Base-by-base conservation (phyloP, 2,329 filamentous ascomycete species). In the Nothophaeocryptopus gaeumannii region DNA sequence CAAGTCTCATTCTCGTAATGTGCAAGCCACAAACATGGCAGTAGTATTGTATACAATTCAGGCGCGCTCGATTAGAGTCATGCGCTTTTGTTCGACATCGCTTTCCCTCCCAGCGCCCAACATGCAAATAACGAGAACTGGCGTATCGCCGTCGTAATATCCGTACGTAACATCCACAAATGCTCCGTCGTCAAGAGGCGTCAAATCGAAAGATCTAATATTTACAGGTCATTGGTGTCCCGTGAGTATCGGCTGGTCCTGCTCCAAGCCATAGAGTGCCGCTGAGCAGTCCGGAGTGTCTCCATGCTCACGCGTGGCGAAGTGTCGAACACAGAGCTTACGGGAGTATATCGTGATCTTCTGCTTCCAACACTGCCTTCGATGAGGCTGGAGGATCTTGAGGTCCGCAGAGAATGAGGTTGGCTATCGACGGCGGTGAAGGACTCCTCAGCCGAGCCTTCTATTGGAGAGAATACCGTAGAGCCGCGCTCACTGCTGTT, bases 281-380 rank as follows among this genome's bases (percentile, higher is more conserved):
- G 47, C n/a, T 50, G 49, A 15, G 13, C 46, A 12, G 65, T 67
- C 26, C 63, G 52, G 29, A 70, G 56, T 8, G 70, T 73, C 46
- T 73, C 71, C 37, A 63, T 61, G 54, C 71, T 73, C 15, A 67
- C 62, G 47, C 72, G 60, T 4, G 69, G 67, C 39, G 67, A 71
- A 32, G 70, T 66, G 42, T 71, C 70, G 29, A 71, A 56, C 5
- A 75, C 64, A 50, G 71, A 74, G 63, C 71, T 74, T 13, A 68
- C 66, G 4, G 69, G 65, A 9, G 69, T 71, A 31, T 62, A 64
- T 16, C 67, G 47, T 13, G 55, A 54, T 12, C 43, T 38, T 15
- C 51, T 48, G 12, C 53, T 56, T 16, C 54, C 58, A 34, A 51
- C 57, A 29, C 56, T 59, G 30, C 51, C 56, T 2, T 42, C 46